Evolutionary conservation across 2,329 filamentous ascomycete species (phyloP).

Genomic region (Coniochaeta sp.): DNA sequence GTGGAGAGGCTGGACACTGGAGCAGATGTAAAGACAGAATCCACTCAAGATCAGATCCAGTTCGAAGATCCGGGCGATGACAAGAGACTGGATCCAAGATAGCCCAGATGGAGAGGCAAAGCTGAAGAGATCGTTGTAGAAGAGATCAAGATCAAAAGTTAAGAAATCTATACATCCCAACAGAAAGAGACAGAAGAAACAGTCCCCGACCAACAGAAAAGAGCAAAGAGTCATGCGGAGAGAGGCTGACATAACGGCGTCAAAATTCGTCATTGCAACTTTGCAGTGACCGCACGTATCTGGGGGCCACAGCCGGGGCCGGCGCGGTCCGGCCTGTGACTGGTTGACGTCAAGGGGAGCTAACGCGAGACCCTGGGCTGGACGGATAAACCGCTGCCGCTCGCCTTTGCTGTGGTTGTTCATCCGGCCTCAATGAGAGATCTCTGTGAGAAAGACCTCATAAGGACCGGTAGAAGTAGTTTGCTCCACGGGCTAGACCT

Average conservation of each 20-base stretch:
- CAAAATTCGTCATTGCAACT: background rate
- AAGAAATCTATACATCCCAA: no score
- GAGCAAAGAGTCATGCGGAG: background rate
- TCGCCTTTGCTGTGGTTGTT: no score
- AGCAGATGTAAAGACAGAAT: background rate
- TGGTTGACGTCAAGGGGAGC: background rate
- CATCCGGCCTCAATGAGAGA: no score
- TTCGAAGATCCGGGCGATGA: no score
- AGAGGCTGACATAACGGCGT: conserved; percentile 1
- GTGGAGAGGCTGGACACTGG: background rate
- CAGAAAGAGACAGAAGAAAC: no score
- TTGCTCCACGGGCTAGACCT: no score
- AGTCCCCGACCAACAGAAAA: background rate
- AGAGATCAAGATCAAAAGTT: background rate
- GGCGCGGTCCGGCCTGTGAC: background rate
- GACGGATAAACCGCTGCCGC: background rate
- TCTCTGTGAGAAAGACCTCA: no score
- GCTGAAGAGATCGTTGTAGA: no score
- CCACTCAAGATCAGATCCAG: background rate
- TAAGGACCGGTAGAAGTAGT: no score
- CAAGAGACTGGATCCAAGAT: no score
- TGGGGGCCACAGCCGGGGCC: background rate
- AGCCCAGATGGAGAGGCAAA: no score
- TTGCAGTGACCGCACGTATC: background rate
- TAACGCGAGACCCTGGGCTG: background rate